Evolutionary conservation across 805 yeast species (phyloP).

Genomic region (Danielia reshetovae): DNA sequence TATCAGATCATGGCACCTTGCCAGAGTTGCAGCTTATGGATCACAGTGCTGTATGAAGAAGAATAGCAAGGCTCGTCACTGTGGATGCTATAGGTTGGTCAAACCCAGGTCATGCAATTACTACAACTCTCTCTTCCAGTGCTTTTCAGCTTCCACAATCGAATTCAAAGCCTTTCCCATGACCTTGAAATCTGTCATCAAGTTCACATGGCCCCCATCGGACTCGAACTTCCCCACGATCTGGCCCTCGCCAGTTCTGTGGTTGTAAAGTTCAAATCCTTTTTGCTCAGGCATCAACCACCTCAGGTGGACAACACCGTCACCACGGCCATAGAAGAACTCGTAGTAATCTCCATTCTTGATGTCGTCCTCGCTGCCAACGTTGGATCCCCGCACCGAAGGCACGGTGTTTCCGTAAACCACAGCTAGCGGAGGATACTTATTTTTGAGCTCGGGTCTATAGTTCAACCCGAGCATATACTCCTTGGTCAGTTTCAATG

Average conservation of each 20-base stretch:
- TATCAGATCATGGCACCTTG: conserved; percentile 78
- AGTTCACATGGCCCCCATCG: conserved; percentile 70
- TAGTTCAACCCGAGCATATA: conserved; percentile 56
- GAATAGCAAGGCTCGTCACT: conserved; percentile 13
- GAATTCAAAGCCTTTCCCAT: conserved; percentile 71
- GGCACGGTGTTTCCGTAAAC: conserved; percentile 83
- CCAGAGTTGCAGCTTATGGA: conserved; percentile 79
- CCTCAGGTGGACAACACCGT: conserved; percentile 83
- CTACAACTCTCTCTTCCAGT: conserved; percentile 22
- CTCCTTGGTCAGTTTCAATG: conserved; percentile 55
- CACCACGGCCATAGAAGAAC: conserved; percentile 85
- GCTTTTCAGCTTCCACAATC: conserved; percentile 54
- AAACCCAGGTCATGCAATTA: not conserved
- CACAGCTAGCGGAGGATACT: conserved; percentile 80
- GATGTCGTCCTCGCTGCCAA: conserved; percentile 58
- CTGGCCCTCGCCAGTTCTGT: conserved; percentile 37
- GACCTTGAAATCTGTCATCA: conserved; percentile 68
- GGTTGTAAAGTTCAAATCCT: conserved; percentile 48
- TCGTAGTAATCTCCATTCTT: conserved; percentile 68
- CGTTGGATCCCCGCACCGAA: conserved; percentile 77
- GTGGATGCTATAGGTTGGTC: too few relatives aligned
- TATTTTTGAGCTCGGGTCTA: conserved; percentile 38
- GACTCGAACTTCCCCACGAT: conserved; percentile 65
- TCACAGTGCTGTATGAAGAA: conserved; percentile 67
- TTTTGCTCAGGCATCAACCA: conserved; percentile 76